A percentile compares a stretch with the other conserved stretches of the same genome.
phyloP scores from a whole-genome alignment of 768 basidiomycete genomes.

The Dioszegia hungarica region DNA sequence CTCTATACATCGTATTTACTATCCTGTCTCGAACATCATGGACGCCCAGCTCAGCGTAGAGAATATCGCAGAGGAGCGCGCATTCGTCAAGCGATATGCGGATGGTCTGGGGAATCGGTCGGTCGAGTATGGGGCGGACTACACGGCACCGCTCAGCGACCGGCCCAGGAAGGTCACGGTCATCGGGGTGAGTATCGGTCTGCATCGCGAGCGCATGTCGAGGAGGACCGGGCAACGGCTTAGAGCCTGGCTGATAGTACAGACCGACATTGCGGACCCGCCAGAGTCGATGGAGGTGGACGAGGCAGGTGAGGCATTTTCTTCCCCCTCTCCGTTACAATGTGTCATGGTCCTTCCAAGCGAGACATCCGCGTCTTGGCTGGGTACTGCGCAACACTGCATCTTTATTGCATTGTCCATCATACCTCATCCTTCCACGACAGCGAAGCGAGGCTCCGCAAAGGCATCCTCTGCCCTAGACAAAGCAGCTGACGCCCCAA shows the following conservation, averaged over 20 bases:
- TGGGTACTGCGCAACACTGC: too few species aligned
- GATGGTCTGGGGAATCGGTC: constrained; percentile 42
- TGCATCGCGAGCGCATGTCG: too few species aligned
- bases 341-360: too few species aligned
- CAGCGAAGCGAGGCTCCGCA: too few species aligned
- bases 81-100: constrained; percentile 46
- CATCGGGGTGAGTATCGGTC: constrained; percentile 35
- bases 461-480: not conserved
- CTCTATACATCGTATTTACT: not conserved
- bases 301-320: constrained; percentile 10
- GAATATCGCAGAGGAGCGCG: constrained; percentile 43
- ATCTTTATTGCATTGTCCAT: too few species aligned
- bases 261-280: constrained; percentile 40
- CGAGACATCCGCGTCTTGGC: too few species aligned
- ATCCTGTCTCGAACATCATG: constrained; percentile 11
- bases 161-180: constrained; percentile 45
- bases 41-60: constrained; percentile 38
- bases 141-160: constrained; percentile 42
- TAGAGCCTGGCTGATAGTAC: constrained; percentile 12
- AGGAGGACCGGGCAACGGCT: too few species aligned
- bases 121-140: constrained; percentile 43
- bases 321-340: not conserved
- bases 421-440: too few species aligned
- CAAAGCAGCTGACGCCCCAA: not conserved
- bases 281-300: constrained; percentile 37